A percentile compares a stretch with the other conserved stretches of the same genome.
phyloP scores from a whole-genome alignment of 306 rosid genomes.

The Lathyrus tuberosus region DNA sequence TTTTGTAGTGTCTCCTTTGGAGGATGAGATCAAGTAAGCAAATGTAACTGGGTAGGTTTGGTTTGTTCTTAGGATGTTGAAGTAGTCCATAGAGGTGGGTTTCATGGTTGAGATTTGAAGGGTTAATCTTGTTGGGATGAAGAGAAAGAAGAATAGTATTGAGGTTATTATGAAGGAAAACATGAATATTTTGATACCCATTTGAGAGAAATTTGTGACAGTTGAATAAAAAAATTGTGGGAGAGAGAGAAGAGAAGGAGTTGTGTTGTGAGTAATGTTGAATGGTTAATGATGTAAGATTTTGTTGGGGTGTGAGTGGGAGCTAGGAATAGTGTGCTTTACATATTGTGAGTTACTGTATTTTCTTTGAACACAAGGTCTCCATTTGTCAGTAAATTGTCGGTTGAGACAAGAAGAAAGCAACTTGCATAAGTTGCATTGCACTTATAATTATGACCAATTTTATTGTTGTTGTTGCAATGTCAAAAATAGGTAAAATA shows the following conservation, averaged over 20 bases:
- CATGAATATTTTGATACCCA: slow-evolving; percentile 68
- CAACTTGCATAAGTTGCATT: not conserved
- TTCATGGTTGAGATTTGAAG: slow-evolving; percentile 50
- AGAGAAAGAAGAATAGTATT: slow-evolving; percentile 51
- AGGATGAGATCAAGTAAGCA: slow-evolving; percentile 83
- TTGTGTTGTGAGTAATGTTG: not conserved
- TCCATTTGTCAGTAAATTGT: slow-evolving; percentile 44
- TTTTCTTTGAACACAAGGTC: slow-evolving; percentile 51
- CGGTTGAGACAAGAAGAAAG: slow-evolving; percentile 33
- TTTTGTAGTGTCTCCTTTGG: slow-evolving; percentile 65
- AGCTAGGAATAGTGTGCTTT: slow-evolving; percentile 2
- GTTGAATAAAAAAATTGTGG: not conserved
- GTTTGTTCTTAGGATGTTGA: slow-evolving; percentile 41
- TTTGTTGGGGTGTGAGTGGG: slow-evolving; percentile 24
- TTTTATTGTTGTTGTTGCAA: not conserved
- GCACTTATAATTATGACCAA: not conserved
- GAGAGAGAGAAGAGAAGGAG: slow-evolving; percentile 31
- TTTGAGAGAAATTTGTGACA: slow-evolving; percentile 42
- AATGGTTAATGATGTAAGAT: slow-evolving; percentile 21
- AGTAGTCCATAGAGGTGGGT: slow-evolving; percentile 41
- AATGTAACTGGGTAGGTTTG: slow-evolving; percentile 63
- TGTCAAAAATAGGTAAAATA: not conserved
- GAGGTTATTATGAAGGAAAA: slow-evolving; percentile 55
- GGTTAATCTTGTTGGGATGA: slow-evolving; percentile 65
- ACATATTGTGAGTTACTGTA: slow-evolving; percentile 33